Percentiles rank a stretch among this genome's conserved stretches.
Evolutionary conservation across 192 early-diverging fungal species (phyloP).

Genomic region (Coemansia sp.): DNA sequence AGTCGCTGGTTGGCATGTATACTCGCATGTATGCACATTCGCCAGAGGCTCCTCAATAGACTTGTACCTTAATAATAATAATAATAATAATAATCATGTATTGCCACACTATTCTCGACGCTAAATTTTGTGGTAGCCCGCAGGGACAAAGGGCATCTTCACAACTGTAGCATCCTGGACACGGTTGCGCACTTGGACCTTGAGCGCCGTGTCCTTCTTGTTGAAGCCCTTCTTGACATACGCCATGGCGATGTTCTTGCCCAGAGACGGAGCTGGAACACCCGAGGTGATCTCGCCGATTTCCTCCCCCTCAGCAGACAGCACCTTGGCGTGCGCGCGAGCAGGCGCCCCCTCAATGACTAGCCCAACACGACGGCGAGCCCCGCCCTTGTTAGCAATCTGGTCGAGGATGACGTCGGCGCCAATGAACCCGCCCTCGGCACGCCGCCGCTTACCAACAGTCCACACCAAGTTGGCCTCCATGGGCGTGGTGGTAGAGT

Average conservation of each 20-base stretch:
- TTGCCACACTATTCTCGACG: not conserved
- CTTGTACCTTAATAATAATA: not conserved
- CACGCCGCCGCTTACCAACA: slow-evolving; percentile 87
- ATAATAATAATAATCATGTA: slow-evolving; percentile 1
- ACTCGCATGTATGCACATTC: slow-evolving; percentile 68
- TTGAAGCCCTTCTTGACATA: slow-evolving; percentile 88
- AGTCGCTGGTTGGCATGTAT: slow-evolving; percentile 86
- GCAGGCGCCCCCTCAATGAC: slow-evolving; percentile 94
- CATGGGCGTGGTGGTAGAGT: slow-evolving; percentile 89
- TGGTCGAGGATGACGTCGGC: slow-evolving; percentile 83
- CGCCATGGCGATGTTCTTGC: slow-evolving; percentile 98
- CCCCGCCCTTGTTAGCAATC: slow-evolving; percentile 74
- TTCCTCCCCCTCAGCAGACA: slow-evolving; percentile 60
- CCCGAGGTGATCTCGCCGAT: slow-evolving; percentile 92
- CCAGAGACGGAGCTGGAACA: slow-evolving; percentile 85
- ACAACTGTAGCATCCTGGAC: slow-evolving; percentile 79
- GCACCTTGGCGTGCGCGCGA: slow-evolving; percentile 73
- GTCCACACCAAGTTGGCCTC: slow-evolving; percentile 96
- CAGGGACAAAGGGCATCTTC: slow-evolving; percentile 96
- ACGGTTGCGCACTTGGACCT: slow-evolving; percentile 88
- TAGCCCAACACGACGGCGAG: slow-evolving; percentile 85
- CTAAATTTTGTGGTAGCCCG: slow-evolving; percentile 72
- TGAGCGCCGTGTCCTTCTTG: slow-evolving; percentile 89
- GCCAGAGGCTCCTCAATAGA: not conserved
- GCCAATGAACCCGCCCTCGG: slow-evolving; percentile 92